phyloP scores from a whole-genome alignment of 2,329 filamentous ascomycete genomes.

The Hypoxylon sp. region DNA sequence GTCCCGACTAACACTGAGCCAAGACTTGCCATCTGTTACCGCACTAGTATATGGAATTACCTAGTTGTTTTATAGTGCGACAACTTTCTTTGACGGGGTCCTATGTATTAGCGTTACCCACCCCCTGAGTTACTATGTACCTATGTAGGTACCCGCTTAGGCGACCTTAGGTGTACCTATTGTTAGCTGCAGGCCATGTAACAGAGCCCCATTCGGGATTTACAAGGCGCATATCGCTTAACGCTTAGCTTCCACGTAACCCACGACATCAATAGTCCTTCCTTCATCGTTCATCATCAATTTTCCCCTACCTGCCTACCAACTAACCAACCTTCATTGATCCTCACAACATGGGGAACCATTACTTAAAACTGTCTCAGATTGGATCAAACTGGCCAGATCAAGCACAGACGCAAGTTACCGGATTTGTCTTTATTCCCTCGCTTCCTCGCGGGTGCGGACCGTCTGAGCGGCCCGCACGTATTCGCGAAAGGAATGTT shows the following conservation, averaged over 20 bases:
- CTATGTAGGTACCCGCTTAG: not conserved
- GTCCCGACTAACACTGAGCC: too few relatives aligned
- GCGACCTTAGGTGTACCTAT: constrained; percentile 11
- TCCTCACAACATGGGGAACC: too few relatives aligned
- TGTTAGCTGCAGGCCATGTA: constrained; percentile 29
- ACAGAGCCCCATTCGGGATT: constrained; percentile 14
- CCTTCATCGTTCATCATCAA: constrained; percentile 22
- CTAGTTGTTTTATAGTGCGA: too few relatives aligned
- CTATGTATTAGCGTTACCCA: not conserved
- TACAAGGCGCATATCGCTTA: constrained; percentile 34
- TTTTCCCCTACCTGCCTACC: constrained; percentile 5
- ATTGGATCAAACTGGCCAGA: too few relatives aligned
- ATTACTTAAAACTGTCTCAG: too few relatives aligned
- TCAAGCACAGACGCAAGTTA: constrained; percentile 3
- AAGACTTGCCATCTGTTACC: not conserved
- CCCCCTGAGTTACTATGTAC: not conserved
- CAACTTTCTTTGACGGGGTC: too few relatives aligned
- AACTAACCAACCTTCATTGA: not conserved
- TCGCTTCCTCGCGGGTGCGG: not conserved
- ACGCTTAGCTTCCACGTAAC: constrained; percentile 27
- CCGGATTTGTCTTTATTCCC: constrained; percentile 12
- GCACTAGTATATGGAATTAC: too few relatives aligned
- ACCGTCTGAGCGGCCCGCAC: not conserved
- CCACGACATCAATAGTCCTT: not conserved
- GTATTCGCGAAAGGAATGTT: constrained; percentile 3